Base-by-base conservation (phyloP, 1,284 basidiomycete genomes). In the Stereum hirsutum region DNA sequence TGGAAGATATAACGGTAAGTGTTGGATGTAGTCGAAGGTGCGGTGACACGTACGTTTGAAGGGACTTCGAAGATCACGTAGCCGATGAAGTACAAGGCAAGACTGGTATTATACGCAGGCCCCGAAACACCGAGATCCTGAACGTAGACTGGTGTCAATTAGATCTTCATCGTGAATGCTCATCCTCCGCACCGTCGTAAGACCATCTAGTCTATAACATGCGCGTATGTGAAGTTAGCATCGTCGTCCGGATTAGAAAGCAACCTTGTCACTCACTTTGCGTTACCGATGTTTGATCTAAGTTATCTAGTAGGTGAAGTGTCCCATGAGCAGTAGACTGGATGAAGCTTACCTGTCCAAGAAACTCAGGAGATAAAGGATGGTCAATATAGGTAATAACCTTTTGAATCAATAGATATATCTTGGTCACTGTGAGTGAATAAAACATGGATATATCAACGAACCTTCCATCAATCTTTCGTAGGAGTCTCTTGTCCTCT, bases 11-110 rank as follows among this genome's bases (percentile, higher is more conserved):
- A n/a, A 27, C 34, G 23, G 32, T 34, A 34, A 39, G 14, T 19
- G 20, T 24, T 6, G 39, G 32, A 30, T 45, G 39, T n/a, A 48
- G 53, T 52, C 49, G 54, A 56, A 14, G 54, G 14, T 2, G 52
- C 19, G 14, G 54, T 54, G 39, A 55, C 46, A 10, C 34, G 33
- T 20, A 88, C 75, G 60, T 84, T 78, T 41, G 70, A 59, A 2
- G 83, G 84, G 12, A 86, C 74, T 57, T 86, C 83, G 51, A 83
- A 82, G 12, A 76, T 49, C 20, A 84, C 72, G 54, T 86, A 85
- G 41, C 78, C 74, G 1, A 78, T 67, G 53, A 86, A 81, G 62
- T 78, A 80, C 12, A 81, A 55, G 0, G 77, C 75, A n/a, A 82
- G 58, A 2, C 73, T 65, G 3, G 74, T 74, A 49, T 80, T 80